Base-by-base conservation (phyloP, 2,329 filamentous ascomycete species). In the Trichoderma sp. region DNA sequence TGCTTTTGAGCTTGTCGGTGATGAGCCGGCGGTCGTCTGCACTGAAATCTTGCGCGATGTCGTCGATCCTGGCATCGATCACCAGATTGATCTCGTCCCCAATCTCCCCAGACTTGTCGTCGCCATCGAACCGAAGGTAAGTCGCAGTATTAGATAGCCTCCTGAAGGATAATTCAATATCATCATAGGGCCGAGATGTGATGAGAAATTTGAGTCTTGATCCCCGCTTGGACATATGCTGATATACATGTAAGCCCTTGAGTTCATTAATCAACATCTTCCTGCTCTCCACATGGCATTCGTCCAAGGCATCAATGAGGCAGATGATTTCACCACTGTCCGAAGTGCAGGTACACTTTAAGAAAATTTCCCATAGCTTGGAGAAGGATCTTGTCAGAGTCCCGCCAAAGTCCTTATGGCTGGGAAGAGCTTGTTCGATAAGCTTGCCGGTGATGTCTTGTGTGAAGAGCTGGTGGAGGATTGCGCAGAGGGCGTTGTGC, bases 291-390 rank as follows among this genome's bases (percentile, higher is more conserved):
- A 48, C 47, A 24, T 69, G 50, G 66, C 74, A 77, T 68, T 77
- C 74, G 51, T 77, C 74, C 1, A 76, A 58, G 14, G 73, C 74
- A 68, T 77, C 74, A 1, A 77, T 51, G 7, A 77, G 34, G 48
- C 71, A 75, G 14, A 74, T 57, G 21, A 75, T 70, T 24, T 72
- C 66, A n/a, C 69, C 69, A 4, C 58, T 58, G 7, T 64, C 19
- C 0, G 54, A n/a, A 17, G 60, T 59, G 0, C 43, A 34, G 26
- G 68, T 45, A 21, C 67, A 69, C 0, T 48, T 43, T 3, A 69
- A 7, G 1, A 68, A 17, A 10, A 68, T 54, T 6, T 43, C 7
- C 67, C 66, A 68, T 2, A 68, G 47, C 55, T 68, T 30, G 6
- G 41, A 26, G 47, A 67, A 67, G 5, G 61, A 64, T 4, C 41